These are phyloP conservation scores for Cadophora gregata DNA, from an alignment of 2,329 filamentous ascomycete species.

Conservation along the genomic window DNA sequence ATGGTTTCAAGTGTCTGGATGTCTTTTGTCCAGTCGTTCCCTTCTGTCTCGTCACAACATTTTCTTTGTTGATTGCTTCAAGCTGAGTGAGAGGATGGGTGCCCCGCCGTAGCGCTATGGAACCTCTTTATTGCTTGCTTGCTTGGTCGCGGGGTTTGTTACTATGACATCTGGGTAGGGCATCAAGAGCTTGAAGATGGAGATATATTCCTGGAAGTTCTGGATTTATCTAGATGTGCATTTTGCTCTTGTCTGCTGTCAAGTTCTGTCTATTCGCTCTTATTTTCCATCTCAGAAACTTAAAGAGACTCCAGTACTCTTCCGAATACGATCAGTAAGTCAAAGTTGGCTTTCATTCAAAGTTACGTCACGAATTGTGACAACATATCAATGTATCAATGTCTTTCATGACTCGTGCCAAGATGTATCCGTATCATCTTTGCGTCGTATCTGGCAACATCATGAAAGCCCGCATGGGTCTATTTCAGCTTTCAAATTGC, in stretches of 20 bases:
- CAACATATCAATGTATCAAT: too few relatives aligned
- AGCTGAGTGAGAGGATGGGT: slow-evolving; percentile 2
- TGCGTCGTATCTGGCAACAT: background rate
- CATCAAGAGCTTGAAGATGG: background rate
- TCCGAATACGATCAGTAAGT: background rate
- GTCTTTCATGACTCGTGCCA: background rate
- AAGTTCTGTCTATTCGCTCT: background rate
- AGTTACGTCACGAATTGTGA: too few relatives aligned
- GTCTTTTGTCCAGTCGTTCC: background rate
- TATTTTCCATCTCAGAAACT: background rate
- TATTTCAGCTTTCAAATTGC: too few relatives aligned
- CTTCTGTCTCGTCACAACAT: background rate
- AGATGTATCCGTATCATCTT: background rate
- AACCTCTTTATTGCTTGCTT: background rate
- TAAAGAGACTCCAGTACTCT: background rate
- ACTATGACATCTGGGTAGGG: background rate
- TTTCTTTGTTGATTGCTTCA: slow-evolving; percentile 4
- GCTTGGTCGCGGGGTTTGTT: background rate
- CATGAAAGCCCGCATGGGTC: too few relatives aligned
- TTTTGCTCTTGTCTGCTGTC: background rate
- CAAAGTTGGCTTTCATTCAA: background rate
- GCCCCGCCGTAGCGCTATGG: background rate
- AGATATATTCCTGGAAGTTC: background rate
- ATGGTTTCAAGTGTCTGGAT: background rate
- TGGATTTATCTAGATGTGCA: background rate